These are phyloP conservation scores for Pythium dissotocum DNA, from an alignment of 352 stramenopile genomes.

Conservation along the genomic window DNA sequence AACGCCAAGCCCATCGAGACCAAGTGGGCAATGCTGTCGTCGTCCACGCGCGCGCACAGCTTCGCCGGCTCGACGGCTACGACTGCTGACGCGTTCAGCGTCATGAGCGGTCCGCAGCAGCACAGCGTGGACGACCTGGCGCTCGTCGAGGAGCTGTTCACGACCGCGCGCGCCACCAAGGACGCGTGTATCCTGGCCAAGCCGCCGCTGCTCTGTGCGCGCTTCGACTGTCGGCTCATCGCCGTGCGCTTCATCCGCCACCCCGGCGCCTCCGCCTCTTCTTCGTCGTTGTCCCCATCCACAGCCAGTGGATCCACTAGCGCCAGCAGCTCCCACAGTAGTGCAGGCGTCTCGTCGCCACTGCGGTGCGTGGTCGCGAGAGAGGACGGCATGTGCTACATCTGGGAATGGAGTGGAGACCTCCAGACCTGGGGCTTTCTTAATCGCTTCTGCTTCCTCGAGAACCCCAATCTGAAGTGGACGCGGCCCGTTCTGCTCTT, in stretches of 20 bases:
- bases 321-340: conserved; percentile 14
- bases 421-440: conserved; percentile 81
- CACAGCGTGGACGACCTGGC: conserved; percentile 68
- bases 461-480: conserved; percentile 85
- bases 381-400: conserved; percentile 76
- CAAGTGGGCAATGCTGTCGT: conserved; percentile 35
- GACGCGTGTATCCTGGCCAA: conserved; percentile 68
- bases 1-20: conserved; percentile 11
- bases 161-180: conserved; percentile 45
- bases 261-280: background rate
- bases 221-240: conserved; percentile 72
- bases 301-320: conserved; percentile 19
- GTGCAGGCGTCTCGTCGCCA: conserved; percentile 19
- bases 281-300: background rate
- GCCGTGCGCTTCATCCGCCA: conserved; percentile 56
- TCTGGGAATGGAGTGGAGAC: conserved; percentile 86
- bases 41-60: conserved; percentile 28
- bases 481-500: conserved; percentile 67
- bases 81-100: conserved; percentile 18
- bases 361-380: conserved; percentile 75
- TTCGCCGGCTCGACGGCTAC: conserved; percentile 18
- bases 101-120: conserved; percentile 10
- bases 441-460: conserved; percentile 78
- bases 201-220: conserved; percentile 63
- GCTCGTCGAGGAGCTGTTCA: conserved; percentile 74